phyloP scores from a whole-genome alignment of 768 basidiomycete species.

The Suillus luteus region DNA sequence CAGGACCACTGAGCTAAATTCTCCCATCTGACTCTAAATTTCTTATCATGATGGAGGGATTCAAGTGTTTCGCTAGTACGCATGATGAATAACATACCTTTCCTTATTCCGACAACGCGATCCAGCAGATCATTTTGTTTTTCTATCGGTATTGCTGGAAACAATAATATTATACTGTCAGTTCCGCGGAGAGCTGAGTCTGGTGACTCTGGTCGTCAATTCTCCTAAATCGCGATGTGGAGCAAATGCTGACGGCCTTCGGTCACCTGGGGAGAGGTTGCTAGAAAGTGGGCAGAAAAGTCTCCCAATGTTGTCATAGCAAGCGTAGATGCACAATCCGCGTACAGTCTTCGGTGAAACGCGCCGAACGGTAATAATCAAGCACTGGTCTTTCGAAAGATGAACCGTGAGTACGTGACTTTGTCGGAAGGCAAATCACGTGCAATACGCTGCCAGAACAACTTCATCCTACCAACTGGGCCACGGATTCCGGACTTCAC shows the following conservation, averaged over 20 bases:
- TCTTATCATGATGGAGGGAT: constrained; percentile 4
- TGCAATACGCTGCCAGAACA: neutral
- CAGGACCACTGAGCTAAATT: constrained; percentile 6
- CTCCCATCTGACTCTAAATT: constrained; percentile 17
- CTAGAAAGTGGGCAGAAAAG: constrained; percentile 7
- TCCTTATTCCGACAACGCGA: constrained; percentile 21
- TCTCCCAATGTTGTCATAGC: constrained; percentile 17
- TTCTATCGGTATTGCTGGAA: neutral
- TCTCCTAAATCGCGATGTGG: too few relatives aligned
- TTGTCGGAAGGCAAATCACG: neutral
- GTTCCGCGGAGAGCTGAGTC: too few relatives aligned
- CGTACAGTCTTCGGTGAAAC: neutral
- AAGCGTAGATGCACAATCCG: neutral
- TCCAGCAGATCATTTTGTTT: constrained; percentile 20
- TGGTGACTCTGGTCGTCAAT: too few relatives aligned
- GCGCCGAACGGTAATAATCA: too few relatives aligned
- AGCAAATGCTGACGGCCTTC: too few relatives aligned
- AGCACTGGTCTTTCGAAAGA: too few relatives aligned
- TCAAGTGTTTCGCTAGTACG: neutral
- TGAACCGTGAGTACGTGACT: too few relatives aligned
- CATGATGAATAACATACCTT: constrained; percentile 16
- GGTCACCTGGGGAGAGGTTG: too few relatives aligned
- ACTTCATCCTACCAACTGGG: neutral
- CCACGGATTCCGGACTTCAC: neutral
- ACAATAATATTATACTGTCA: too few relatives aligned